Conservation (phyloP, 352 stramenopile species). For the Phytophthora uliginosa region DNA sequence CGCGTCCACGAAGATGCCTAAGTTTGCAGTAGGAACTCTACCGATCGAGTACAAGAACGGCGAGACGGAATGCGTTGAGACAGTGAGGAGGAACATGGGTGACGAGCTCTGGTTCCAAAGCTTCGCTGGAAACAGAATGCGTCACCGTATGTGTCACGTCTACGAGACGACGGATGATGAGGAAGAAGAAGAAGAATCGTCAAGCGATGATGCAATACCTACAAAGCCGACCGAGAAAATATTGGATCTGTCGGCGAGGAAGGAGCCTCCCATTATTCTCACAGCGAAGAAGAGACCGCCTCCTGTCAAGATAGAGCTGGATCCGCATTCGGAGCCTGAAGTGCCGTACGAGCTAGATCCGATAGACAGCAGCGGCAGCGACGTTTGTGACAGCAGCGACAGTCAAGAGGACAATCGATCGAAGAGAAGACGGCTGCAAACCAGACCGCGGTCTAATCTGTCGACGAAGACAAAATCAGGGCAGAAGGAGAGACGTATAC, state of each 20-base stretch:
- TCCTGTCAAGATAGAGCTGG: constrained; percentile 6
- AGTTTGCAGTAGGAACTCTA: constrained; percentile 58
- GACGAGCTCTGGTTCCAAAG: constrained; percentile 52
- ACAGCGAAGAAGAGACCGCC: constrained; percentile 3
- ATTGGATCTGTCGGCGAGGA: constrained; percentile 9
- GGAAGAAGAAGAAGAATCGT: neutral
- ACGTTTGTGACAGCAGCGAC: constrained; percentile 1
- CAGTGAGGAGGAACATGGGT: constrained; percentile 44
- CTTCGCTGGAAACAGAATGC: constrained; percentile 55
- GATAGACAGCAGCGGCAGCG: constrained; percentile 18
- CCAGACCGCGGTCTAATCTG: constrained; percentile 5
- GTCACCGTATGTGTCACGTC: constrained; percentile 40
- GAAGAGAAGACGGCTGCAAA: constrained; percentile 16
- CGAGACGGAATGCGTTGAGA: constrained; percentile 43
- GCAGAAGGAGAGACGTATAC: neutral
- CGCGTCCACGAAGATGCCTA: constrained; percentile 62
- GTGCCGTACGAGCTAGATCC: constrained; percentile 12
- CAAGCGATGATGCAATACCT: constrained; percentile 12
- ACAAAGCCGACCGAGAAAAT: neutral
- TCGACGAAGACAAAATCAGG: constrained; percentile 2
- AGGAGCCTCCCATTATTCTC: neutral
- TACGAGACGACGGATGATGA: constrained; percentile 27
- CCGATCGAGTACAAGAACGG: constrained; percentile 40
- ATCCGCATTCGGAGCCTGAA: constrained; percentile 8
- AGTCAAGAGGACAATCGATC: neutral